Percentiles rank a stretch among this genome's conserved stretches.
Conservation (phyloP, 441 rosid genomes). For the Populus hybrid region DNA sequence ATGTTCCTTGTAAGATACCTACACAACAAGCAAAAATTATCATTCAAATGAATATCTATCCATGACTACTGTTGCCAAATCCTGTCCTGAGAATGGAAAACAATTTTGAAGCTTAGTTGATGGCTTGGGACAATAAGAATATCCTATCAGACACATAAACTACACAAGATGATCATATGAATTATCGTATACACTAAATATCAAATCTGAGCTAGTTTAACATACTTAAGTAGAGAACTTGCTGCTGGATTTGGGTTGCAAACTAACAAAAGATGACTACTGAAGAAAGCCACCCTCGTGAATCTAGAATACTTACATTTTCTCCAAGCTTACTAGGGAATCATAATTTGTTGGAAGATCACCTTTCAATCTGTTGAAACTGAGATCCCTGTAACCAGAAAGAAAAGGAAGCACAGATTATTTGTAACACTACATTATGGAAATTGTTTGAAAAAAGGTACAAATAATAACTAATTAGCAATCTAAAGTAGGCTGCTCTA, state of each 20-base stretch:
- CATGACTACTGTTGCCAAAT: not conserved
- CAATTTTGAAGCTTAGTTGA: not conserved
- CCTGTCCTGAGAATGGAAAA: not conserved
- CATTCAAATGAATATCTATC: not conserved
- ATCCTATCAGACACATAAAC: not conserved
- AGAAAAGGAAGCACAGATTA: not conserved
- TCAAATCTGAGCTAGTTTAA: not conserved
- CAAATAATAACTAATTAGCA: not conserved
- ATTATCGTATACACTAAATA: not conserved
- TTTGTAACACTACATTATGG: not conserved
- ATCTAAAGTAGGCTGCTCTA: not conserved
- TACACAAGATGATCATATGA: not conserved
- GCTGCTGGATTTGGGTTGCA: not conserved
- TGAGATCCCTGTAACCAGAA: constrained; percentile 38
- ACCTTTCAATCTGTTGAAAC: constrained; percentile 41
- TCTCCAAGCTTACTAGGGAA: constrained; percentile 12
- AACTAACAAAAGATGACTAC: not conserved
- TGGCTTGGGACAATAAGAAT: not conserved
- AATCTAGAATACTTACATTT: constrained; percentile 28
- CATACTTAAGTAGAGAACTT: not conserved
- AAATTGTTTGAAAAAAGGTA: not conserved
- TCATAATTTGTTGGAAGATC: constrained; percentile 24
- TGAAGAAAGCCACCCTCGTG: not conserved
- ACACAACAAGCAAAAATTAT: constrained; percentile 4
- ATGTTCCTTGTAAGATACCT: constrained; percentile 31